Percentiles rank a stretch among this genome's conserved stretches.
These are phyloP conservation scores for Mercurialis annua DNA, from an alignment of 345 rosid species.

Conservation along the genomic window DNA sequence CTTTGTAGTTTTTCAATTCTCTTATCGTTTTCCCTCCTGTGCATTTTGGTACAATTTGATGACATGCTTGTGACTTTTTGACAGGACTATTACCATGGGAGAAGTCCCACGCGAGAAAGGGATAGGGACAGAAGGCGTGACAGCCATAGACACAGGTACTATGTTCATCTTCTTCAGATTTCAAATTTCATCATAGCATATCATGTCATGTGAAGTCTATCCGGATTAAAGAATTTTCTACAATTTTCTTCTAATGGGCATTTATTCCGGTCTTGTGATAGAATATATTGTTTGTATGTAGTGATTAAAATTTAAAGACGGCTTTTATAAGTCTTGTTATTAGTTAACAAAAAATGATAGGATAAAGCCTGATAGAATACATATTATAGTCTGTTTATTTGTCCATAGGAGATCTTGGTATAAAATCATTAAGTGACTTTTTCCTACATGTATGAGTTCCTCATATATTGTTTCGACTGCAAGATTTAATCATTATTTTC, in stretches of 20 bases:
- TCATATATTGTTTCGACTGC: too few species aligned
- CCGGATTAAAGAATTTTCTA: not conserved
- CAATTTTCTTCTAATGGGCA: not conserved
- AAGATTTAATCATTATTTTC: too few species aligned
- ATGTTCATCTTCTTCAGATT: not conserved
- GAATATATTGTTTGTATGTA: too few species aligned
- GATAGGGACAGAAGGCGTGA: slow-evolving; percentile 76
- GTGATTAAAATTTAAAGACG: too few species aligned
- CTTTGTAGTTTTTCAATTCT: not conserved
- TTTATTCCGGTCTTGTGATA: too few species aligned
- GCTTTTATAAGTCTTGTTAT: too few species aligned
- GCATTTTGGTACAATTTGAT: not conserved
- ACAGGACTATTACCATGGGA: slow-evolving; percentile 69
- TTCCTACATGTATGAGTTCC: too few species aligned
- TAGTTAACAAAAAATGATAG: not conserved
- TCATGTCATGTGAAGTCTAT: not conserved
- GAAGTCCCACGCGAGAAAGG: slow-evolving; percentile 81
- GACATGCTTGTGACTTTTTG: slow-evolving; percentile 8
- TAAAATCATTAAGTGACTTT: not conserved
- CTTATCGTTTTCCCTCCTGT: too few species aligned
- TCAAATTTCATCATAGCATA: not conserved
- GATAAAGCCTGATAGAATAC: not conserved
- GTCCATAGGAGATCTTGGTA: too few species aligned
- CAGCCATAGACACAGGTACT: slow-evolving; percentile 74
- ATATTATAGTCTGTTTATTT: too few species aligned